These are phyloP conservation scores for Phytopythium aichiense DNA, from an alignment of 352 stramenopile genomes.

Conservation along the genomic window DNA sequence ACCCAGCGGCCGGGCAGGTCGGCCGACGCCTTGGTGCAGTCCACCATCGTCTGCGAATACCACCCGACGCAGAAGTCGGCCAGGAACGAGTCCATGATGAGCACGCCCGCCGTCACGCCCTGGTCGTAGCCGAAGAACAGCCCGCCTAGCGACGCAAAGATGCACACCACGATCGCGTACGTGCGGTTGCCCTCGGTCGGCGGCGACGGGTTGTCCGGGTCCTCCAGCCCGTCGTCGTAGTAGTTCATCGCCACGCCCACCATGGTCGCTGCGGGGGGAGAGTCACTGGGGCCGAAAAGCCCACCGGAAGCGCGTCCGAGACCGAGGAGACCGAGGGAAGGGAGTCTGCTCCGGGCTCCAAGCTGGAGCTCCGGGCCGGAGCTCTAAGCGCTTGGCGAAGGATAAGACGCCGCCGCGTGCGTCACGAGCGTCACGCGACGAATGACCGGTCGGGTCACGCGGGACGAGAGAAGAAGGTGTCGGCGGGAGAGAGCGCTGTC, in stretches of 20 bases:
- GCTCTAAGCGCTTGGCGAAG: too few relatives aligned
- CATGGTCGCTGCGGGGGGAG: slow-evolving; percentile 10
- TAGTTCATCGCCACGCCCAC: slow-evolving; percentile 38
- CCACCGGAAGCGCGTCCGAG: too few relatives aligned
- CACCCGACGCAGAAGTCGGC: slow-evolving; percentile 43
- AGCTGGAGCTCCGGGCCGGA: too few relatives aligned
- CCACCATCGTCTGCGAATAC: slow-evolving; percentile 29
- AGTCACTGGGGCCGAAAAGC: too few relatives aligned
- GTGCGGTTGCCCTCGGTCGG: slow-evolving; percentile 35
- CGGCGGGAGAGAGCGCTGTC: too few relatives aligned
- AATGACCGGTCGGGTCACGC: too few relatives aligned
- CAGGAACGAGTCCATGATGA: slow-evolving; percentile 48
- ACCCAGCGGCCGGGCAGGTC: slow-evolving; percentile 38
- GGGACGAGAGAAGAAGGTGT: too few relatives aligned
- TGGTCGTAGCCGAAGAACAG: slow-evolving; percentile 27
- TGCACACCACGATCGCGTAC: slow-evolving; percentile 40
- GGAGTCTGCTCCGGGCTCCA: too few relatives aligned
- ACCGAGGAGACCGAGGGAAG: too few relatives aligned
- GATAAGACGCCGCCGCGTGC: too few relatives aligned
- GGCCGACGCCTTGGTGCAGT: slow-evolving; percentile 23
- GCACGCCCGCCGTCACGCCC: slow-evolving; percentile 30
- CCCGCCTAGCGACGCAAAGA: slow-evolving; percentile 20
- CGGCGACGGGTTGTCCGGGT: slow-evolving; percentile 21
- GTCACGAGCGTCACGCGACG: too few relatives aligned
- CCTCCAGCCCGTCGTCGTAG: slow-evolving; percentile 28